These are phyloP conservation scores for Hortaea sp. DNA, from an alignment of 2,329 filamentous ascomycete genomes.

Conservation along the genomic window DNA sequence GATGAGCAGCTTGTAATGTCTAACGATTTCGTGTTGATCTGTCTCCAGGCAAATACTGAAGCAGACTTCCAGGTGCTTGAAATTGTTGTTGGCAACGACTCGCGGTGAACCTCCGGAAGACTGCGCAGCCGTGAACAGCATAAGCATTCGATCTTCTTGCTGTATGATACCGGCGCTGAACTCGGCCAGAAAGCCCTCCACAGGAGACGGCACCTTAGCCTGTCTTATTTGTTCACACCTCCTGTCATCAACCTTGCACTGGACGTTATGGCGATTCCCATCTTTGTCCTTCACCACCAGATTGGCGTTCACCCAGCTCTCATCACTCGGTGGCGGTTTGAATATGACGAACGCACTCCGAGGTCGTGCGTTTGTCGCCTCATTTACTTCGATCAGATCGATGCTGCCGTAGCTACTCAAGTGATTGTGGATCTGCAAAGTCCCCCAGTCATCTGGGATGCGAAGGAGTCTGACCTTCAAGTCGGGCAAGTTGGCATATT, in stretches of 20 bases:
- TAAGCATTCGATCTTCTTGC: constrained; percentile 46
- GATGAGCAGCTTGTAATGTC: constrained; percentile 13
- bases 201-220: too few relatives aligned
- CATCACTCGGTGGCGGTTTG: background rate
- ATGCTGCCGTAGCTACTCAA: constrained; percentile 10
- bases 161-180: constrained; percentile 55
- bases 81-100: constrained; percentile 1
- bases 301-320: too few relatives aligned
- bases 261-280: too few relatives aligned
- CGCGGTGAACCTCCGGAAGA: constrained; percentile 22
- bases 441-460: constrained; percentile 13
- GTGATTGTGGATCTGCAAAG: constrained; percentile 12
- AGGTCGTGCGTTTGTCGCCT: background rate
- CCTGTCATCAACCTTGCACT: too few relatives aligned
- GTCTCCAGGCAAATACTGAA: too few relatives aligned
- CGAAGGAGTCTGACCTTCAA: constrained; percentile 9
- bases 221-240: too few relatives aligned
- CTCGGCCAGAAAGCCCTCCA: background rate
- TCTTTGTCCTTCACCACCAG: too few relatives aligned
- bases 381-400: constrained; percentile 12
- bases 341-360: background rate
- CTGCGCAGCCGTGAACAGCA: constrained; percentile 41
- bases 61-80: background rate
- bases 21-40: background rate
- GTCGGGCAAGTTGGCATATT: background rate